These are phyloP conservation scores for Pythium insidiosum DNA, from an alignment of 352 stramenopile genomes.

Conservation along the genomic window DNA sequence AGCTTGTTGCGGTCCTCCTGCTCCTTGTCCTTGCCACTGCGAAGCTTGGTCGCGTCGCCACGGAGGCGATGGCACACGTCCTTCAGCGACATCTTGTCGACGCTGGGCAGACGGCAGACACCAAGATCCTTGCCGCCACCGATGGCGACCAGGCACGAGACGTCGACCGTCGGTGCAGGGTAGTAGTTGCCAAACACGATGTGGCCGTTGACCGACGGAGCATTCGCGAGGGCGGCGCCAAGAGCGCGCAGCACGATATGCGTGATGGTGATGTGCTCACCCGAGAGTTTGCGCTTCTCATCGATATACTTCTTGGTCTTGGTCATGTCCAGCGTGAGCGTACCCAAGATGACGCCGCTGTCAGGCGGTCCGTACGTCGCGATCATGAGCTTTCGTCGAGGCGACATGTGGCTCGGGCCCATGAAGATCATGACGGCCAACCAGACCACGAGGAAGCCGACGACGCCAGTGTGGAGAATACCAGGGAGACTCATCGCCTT, in stretches of 20 bases:
- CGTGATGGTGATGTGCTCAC: conserved; percentile 56
- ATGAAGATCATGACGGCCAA: conserved; percentile 46
- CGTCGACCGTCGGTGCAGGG: conserved; percentile 43
- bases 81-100: conserved; percentile 51
- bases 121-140: conserved; percentile 51
- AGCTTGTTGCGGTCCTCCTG: conserved; percentile 59
- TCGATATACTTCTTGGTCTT: conserved; percentile 54
- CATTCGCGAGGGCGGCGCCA: conserved; percentile 33
- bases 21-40: conserved; percentile 42
- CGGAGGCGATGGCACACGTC: conserved; percentile 35
- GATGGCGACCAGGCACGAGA: conserved; percentile 58
- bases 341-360: conserved; percentile 62
- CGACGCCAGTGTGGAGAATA: conserved; percentile 29
- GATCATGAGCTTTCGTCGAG: conserved; percentile 64
- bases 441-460: conserved; percentile 40
- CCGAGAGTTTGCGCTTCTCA: conserved; percentile 31
- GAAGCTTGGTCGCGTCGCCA: conserved; percentile 40
- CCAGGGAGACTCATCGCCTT: conserved; percentile 34
- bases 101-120: conserved; percentile 32
- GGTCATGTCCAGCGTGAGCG: conserved; percentile 58
- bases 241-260: conserved; percentile 58
- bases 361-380: conserved; percentile 45
- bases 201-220: conserved; percentile 63
- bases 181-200: conserved; percentile 69
- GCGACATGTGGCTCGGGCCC: conserved; percentile 44